phyloP scores from a whole-genome alignment of 2,329 filamentous ascomycete species.

The Ceratocystis diversiconidia region DNA sequence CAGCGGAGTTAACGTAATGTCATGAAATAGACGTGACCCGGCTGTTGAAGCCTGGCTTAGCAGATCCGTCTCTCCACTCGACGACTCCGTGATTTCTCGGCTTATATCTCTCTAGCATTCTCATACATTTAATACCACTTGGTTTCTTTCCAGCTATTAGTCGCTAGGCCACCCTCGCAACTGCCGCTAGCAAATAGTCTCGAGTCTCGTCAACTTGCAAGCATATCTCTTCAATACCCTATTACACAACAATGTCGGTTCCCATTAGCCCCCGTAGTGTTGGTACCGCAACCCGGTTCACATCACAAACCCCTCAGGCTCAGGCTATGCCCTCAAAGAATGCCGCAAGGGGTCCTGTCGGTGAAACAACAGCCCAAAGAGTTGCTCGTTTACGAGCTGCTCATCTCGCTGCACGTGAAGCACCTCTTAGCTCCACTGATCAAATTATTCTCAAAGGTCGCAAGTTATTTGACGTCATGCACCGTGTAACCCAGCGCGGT shows the following conservation, averaged over 20 bases:
- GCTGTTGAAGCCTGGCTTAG: conserved; percentile 4
- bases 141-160: not conserved
- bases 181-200: not conserved
- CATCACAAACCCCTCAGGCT: conserved; percentile 44
- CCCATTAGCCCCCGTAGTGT: conserved; percentile 49
- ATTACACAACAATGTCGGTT: conserved; percentile 27
- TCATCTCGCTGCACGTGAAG: conserved; percentile 50
- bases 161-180: not conserved
- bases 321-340: conserved; percentile 41
- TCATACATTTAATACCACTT: not conserved
- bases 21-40: conserved; percentile 10
- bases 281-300: conserved; percentile 63
- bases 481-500: conserved; percentile 40
- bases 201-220: not conserved
- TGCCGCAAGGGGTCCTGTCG: conserved; percentile 23
- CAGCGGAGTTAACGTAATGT: conserved; percentile 10
- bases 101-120: not conserved
- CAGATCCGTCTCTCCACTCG: not conserved
- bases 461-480: conserved; percentile 40
- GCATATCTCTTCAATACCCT: not conserved
- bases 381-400: conserved; percentile 54
- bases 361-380: conserved; percentile 55
- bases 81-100: not conserved
- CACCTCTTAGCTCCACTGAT: conserved; percentile 40
- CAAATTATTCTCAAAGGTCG: conserved; percentile 34